Evolutionary conservation across 257 asterid species (phyloP), one percentile per base, ranked within the genome.

Genomic region (Jaltomata sinuosa): DNA sequence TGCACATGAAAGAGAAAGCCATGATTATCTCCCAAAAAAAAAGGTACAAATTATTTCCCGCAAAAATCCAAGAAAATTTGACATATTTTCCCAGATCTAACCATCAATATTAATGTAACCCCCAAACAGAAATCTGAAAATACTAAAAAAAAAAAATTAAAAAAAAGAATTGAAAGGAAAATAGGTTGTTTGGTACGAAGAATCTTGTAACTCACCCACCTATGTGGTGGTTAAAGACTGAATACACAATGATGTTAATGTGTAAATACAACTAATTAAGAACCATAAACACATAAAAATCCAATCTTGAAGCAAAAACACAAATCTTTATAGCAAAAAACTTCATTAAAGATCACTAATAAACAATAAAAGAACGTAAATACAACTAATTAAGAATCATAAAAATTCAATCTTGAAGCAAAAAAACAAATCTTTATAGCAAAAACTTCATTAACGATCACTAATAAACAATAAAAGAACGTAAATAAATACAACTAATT

Each of bases 51-150:
- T 29, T n/a, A 81, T 21, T 9, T 50, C 29, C 27, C 69, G 38
- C 50, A 12, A 57, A 59, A 81, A 61, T 61, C 59, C 19, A 81
- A 38, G 40, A 40, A 80, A 61, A 65, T 18, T 42, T 21, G 7
- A 81, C 72, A 59, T 31, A 57, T 29, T 57, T 42, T 27, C 84
- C 78, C 47, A 82, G 79, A 82, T 82, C 84, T 31, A 65, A 64
- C 2, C 54, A 45, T n/a, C 40, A 62, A 36, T 31, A 36, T 61
- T 61, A 7, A 62, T 10, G 40, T 14, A 62, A 57, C 72, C 47
- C 69, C 49, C 29, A 21, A 52, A 34, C 11, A 27, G 15, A 25
- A 40, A 47, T 31, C 62, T 62, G 31, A 47, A 22, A 61, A 27
- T 14, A 62, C n/a, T n/a, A 55, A 27, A 6, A 38, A 38, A 38